Conservation (phyloP, 148 eudicot species). For the Rhododendron henanense region DNA sequence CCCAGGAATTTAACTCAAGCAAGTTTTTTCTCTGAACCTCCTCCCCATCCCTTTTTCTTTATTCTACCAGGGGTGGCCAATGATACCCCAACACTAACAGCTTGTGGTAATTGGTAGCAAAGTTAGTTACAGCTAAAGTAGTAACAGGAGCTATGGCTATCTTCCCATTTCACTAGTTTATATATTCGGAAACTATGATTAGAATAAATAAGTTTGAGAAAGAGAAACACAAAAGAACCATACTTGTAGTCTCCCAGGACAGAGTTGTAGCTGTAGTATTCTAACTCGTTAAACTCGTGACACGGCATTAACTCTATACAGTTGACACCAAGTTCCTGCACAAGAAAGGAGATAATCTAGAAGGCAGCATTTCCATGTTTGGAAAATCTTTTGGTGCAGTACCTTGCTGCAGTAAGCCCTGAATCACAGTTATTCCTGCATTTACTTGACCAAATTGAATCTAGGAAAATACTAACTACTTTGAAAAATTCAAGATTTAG, state of each 20-base stretch:
- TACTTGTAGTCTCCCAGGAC: constrained; percentile 94
- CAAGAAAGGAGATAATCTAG: constrained; percentile 17
- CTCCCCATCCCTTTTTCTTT: neutral
- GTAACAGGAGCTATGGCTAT: neutral
- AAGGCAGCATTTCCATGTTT: neutral
- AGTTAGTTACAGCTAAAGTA: neutral
- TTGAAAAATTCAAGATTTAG: neutral
- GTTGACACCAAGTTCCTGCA: constrained; percentile 97
- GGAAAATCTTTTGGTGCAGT: neutral
- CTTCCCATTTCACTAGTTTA: neutral
- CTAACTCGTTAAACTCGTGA: constrained; percentile 97
- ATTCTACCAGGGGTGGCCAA: neutral
- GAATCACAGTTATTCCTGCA: neutral
- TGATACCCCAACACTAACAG: neutral
- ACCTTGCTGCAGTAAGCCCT: neutral
- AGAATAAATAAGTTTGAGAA: neutral
- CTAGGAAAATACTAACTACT: neutral
- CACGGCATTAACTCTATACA: constrained; percentile 99
- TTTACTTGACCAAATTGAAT: neutral
- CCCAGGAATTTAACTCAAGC: neutral
- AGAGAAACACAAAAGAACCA: neutral
- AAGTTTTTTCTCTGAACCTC: neutral
- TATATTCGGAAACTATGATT: neutral
- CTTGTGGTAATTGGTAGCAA: neutral
- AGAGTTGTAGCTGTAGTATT: constrained; percentile 82